Base-by-base conservation (phyloP, 2,329 filamentous ascomycete species). In the Xylariaceae sp. region DNA sequence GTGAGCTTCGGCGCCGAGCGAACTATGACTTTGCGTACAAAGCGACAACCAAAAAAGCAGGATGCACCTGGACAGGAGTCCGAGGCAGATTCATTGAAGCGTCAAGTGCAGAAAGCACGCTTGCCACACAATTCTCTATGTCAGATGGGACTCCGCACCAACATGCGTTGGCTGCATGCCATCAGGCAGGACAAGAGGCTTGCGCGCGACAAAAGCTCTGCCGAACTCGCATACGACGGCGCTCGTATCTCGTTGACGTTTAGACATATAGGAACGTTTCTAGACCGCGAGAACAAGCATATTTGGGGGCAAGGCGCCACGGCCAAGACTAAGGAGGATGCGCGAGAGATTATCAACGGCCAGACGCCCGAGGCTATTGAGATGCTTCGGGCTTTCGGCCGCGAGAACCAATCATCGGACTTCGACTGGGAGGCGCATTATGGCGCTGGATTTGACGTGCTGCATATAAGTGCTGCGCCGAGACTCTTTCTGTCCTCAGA, bases 231-330 rank as follows among this genome's bases (percentile, higher is more conserved):
- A 0, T 90, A 82, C 63, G 75, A 75, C 6, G 88, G 91, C 6
- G 84, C 86, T 43, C 87, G 94, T 43, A 96, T 99, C 66, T 95
- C 89, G 44, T 77, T 99, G 34, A 99, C 94, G 0, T 97, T 99
- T 68, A 81, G 94, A 42, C 79, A 83, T 19, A 97, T 99, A 58
- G 90, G 85, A 2, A 99, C 94, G 0, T 97, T 90, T 65, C 71
- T 96, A 42, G 77, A 87, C 60, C 73, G 76, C 4, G 75, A 82
- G n/a, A 77, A 81, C 38, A 75, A 75, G 31, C 72, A 73, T 2
- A 96, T 99, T 49, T 97, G 92, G 93, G 94, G 94, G 13, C 92
- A 97, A 70, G 94, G 94, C 2, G 93, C 92, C 0, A 83, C 80
- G 1, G 75, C 74, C 6, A 96, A 96, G 72, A 76, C 74, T 0